Percentiles rank a stretch among this genome's conserved stretches.
Conservation (phyloP, 2,329 filamentous ascomycete genomes). For the Exophiala xenobiotica region DNA sequence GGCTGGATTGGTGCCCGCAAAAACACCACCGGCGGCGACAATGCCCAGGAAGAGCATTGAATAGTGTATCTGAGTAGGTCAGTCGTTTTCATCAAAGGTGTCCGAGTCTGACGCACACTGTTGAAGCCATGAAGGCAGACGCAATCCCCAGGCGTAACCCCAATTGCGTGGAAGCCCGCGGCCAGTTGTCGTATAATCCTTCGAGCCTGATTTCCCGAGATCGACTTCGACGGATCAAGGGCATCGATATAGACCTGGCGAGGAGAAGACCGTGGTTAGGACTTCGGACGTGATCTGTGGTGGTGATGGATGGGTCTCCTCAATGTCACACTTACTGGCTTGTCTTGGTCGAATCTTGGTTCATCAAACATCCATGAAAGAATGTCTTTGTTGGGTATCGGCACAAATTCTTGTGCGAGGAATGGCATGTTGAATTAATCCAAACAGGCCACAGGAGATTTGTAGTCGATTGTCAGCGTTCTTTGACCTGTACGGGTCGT, state of each 20-base stretch:
- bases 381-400: constrained; percentile 52
- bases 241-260: constrained; percentile 49
- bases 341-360: constrained; percentile 49
- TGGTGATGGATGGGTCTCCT: neutral
- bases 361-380: constrained; percentile 57
- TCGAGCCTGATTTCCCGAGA: constrained; percentile 16
- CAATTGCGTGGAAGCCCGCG: constrained; percentile 45
- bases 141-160: constrained; percentile 48
- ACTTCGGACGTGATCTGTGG: neutral
- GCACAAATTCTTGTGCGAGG: constrained; percentile 15
- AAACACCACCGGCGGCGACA: constrained; percentile 49
- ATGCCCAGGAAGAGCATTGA: constrained; percentile 42
- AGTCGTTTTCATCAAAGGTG: neutral
- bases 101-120: constrained; percentile 28
- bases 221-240: constrained; percentile 41
- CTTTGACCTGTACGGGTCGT: no score
- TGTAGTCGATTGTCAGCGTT: no score
- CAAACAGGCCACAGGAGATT: no score
- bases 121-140: constrained; percentile 60
- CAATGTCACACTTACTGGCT: constrained; percentile 42
- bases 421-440: constrained; percentile 27
- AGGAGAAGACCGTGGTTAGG: no score
- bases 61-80: constrained; percentile 35
- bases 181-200: constrained; percentile 49
- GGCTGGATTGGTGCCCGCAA: constrained; percentile 52